Conservation (phyloP, 2,329 filamentous ascomycete genomes). For the Cadophora gregata region DNA sequence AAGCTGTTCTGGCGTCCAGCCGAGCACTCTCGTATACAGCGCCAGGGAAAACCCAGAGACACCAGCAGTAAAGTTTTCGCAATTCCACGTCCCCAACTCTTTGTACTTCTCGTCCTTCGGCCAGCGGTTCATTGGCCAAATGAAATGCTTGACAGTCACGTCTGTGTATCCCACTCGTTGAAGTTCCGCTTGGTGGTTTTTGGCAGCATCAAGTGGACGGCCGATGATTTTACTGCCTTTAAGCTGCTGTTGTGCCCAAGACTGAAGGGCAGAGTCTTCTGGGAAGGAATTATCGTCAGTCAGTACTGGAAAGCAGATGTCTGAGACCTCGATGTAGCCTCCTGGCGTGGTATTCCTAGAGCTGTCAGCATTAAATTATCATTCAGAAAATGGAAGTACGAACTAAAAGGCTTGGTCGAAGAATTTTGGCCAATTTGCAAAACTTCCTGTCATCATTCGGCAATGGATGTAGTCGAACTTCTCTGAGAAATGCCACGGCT, state of each 20-base stretch:
- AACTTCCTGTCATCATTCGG: slow-evolving; percentile 43
- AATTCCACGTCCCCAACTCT: slow-evolving; percentile 27
- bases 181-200: slow-evolving; percentile 22
- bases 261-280: slow-evolving; percentile 19
- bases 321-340: slow-evolving; percentile 44
- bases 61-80: slow-evolving; percentile 28
- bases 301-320: slow-evolving; percentile 37
- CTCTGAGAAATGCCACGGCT: slow-evolving; percentile 52
- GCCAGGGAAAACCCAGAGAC: slow-evolving; percentile 28
- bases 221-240: slow-evolving; percentile 43
- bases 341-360: slow-evolving; percentile 34
- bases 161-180: slow-evolving; percentile 32
- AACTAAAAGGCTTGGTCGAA: slow-evolving; percentile 19
- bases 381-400: background rate
- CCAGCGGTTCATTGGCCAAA: slow-evolving; percentile 58
- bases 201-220: slow-evolving; percentile 42
- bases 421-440: slow-evolving; percentile 20
- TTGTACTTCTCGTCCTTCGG: slow-evolving; percentile 50
- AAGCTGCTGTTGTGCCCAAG: slow-evolving; percentile 37
- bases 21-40: slow-evolving; percentile 29
- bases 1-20: slow-evolving; percentile 28
- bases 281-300: slow-evolving; percentile 44
- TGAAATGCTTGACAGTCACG: slow-evolving; percentile 50
- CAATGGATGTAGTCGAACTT: slow-evolving; percentile 58
- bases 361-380: background rate